Conservation (phyloP, 306 rosid genomes). For the Gastrolobium bilobum region DNA sequence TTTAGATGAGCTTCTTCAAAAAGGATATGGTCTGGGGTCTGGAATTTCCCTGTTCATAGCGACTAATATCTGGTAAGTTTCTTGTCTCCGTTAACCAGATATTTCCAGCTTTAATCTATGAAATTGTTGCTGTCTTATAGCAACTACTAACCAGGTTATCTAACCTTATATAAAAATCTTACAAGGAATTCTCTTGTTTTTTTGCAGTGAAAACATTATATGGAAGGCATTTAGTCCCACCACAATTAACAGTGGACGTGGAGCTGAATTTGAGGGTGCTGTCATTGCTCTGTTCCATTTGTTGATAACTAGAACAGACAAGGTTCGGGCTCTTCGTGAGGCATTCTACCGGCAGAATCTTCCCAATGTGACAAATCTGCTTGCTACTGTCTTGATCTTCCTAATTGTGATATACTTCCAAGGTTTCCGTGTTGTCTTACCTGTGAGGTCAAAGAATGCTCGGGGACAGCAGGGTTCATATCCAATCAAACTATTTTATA, state of each 20-base stretch:
- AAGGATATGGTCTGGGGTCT: constrained; percentile 98
- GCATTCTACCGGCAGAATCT: constrained; percentile 96
- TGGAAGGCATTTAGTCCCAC: constrained; percentile 99
- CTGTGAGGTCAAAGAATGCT: constrained; percentile 95
- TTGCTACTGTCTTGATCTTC: constrained; percentile 88
- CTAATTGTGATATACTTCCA: constrained; percentile 91
- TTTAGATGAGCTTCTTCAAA: constrained; percentile 96
- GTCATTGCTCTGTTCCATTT: constrained; percentile 93
- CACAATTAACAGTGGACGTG: constrained; percentile 94
- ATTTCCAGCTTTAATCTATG: background rate
- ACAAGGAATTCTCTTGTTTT: constrained; percentile 24
- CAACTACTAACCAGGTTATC: background rate
- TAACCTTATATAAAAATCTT: constrained; percentile 20
- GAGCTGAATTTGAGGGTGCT: constrained; percentile 97
- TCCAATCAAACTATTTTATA: constrained; percentile 93
- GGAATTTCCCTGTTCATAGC: constrained; percentile 98
- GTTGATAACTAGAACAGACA: constrained; percentile 86
- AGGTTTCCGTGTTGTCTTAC: constrained; percentile 97
- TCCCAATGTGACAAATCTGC: constrained; percentile 93
- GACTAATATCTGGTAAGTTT: constrained; percentile 88
- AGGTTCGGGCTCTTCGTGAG: constrained; percentile 89
- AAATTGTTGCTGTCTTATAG: background rate
- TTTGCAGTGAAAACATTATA: constrained; percentile 83
- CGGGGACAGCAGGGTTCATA: constrained; percentile 97
- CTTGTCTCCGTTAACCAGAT: background rate